Evolutionary conservation across 2,329 filamentous ascomycete species (phyloP).

Genomic region (Aureobasidium uvarum): DNA sequence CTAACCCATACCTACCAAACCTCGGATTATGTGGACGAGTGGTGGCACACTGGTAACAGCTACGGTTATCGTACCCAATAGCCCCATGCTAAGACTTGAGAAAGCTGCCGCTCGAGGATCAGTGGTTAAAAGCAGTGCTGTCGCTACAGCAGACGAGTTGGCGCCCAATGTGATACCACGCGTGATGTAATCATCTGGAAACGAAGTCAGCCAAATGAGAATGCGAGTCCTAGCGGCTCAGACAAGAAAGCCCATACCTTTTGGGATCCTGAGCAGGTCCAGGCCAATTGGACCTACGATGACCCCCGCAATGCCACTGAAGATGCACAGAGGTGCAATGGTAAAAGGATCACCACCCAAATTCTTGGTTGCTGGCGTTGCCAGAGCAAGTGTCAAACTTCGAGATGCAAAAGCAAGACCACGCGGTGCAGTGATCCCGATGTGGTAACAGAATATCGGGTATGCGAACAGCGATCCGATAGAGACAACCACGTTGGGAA

Average conservation of each 20-base stretch:
- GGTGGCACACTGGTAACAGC: conserved; percentile 58
- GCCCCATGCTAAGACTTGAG: conserved; percentile 59
- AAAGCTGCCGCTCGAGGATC: conserved; percentile 61
- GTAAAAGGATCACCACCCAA: conserved; percentile 58
- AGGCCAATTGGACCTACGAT: conserved; percentile 55
- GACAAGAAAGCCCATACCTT: conserved; percentile 41
- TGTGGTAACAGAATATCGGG: conserved; percentile 53
- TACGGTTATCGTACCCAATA: conserved; percentile 61
- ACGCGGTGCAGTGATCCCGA: conserved; percentile 55
- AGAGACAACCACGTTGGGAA: conserved; percentile 55
- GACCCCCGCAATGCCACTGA: conserved; percentile 60
- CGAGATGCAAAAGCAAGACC: conserved; percentile 57
- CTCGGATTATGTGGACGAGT: conserved; percentile 50
- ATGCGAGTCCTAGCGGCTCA: neutral
- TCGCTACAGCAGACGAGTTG: conserved; percentile 60
- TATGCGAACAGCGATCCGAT: conserved; percentile 58
- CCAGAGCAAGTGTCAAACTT: conserved; percentile 60
- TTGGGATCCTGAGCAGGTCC: conserved; percentile 52
- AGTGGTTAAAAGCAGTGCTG: conserved; percentile 55
- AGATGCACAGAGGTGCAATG: conserved; percentile 57
- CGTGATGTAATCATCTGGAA: conserved; percentile 60
- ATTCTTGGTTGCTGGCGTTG: conserved; percentile 56
- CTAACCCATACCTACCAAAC: conserved; percentile 45
- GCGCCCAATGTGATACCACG: conserved; percentile 61
- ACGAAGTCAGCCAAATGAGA: neutral